phyloP scores from a whole-genome alignment of 2,329 filamentous ascomycete genomes.

The Cercospora janseana region DNA sequence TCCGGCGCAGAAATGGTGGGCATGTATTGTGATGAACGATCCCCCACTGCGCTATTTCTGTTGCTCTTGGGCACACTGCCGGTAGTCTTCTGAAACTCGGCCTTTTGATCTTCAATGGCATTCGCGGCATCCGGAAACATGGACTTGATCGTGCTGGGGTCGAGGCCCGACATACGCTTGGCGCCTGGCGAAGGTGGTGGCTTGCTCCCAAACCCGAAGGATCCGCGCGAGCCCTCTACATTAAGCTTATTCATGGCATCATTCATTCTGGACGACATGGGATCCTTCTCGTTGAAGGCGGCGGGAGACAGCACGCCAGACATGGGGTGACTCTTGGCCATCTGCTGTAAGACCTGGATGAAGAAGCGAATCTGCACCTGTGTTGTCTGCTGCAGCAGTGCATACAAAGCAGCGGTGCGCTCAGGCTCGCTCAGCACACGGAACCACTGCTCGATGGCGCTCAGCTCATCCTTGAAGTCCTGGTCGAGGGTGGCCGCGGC shows the following conservation, averaged over 20 bases:
- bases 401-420: conserved; percentile 90
- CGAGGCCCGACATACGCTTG: conserved; percentile 93
- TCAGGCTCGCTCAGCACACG: conserved; percentile 95
- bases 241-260: conserved; percentile 96
- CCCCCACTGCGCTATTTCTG: conserved; percentile 82
- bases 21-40: conserved; percentile 66
- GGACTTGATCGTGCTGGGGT: conserved; percentile 88
- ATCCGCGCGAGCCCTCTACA: conserved; percentile 82
- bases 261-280: conserved; percentile 92
- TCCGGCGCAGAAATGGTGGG: conserved; percentile 70
- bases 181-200: conserved; percentile 72
- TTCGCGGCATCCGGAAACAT: conserved; percentile 99
- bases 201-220: conserved; percentile 63
- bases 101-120: conserved; percentile 97
- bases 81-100: conserved; percentile 93
- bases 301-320: conserved; percentile 90
- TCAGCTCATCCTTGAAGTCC: conserved; percentile 98
- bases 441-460: conserved; percentile 99
- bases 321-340: conserved; percentile 98
- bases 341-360: conserved; percentile 97
- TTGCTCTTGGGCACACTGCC: conserved; percentile 87
- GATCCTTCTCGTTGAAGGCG: conserved; percentile 92
- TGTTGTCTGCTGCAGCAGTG: conserved; percentile 93
- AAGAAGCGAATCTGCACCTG: conserved; percentile 99
- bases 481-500: conserved; percentile 97